A percentile compares a stretch with the other conserved stretches of the same genome.
phyloP scores from a whole-genome alignment of 306 rosid species.

The Cercis canadensis region DNA sequence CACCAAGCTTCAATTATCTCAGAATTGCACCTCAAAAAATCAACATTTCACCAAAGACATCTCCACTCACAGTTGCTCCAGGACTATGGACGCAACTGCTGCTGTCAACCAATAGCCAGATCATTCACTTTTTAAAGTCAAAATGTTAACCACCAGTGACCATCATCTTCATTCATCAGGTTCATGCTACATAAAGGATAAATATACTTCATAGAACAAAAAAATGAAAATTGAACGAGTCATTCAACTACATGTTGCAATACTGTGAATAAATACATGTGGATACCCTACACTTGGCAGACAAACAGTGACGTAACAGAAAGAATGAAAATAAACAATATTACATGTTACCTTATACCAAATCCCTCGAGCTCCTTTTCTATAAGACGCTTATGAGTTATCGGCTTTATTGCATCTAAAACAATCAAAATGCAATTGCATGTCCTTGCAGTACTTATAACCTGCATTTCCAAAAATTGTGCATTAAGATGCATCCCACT shows the following conservation, averaged over 20 bases:
- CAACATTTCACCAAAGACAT: constrained; percentile 15
- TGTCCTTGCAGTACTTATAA: constrained; percentile 98
- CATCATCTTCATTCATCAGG: constrained; percentile 27
- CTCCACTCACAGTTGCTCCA: constrained; percentile 16
- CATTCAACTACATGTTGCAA: constrained; percentile 4
- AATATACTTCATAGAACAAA: neutral
- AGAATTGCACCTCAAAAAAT: constrained; percentile 24
- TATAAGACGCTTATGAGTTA: constrained; percentile 93
- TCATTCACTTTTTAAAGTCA: constrained; percentile 8
- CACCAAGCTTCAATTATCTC: constrained; percentile 28
- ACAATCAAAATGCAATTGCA: constrained; percentile 97
- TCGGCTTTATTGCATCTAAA: constrained; percentile 98
- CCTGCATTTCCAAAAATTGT: constrained; percentile 56
- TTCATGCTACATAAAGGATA: constrained; percentile 23
- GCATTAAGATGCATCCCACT: too few relatives aligned
- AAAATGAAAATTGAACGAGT: neutral
- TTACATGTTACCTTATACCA: constrained; percentile 81
- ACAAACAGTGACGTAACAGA: constrained; percentile 14
- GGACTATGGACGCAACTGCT: constrained; percentile 14
- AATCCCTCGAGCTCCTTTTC: constrained; percentile 99
- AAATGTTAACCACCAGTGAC: constrained; percentile 24
- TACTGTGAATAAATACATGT: neutral
- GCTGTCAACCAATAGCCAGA: constrained; percentile 19
- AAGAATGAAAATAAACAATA: constrained; percentile 30
- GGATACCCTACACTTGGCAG: constrained; percentile 3